Base-by-base conservation (phyloP, 2,329 filamentous ascomycete species). In the Dactylonectria estremocensis region DNA sequence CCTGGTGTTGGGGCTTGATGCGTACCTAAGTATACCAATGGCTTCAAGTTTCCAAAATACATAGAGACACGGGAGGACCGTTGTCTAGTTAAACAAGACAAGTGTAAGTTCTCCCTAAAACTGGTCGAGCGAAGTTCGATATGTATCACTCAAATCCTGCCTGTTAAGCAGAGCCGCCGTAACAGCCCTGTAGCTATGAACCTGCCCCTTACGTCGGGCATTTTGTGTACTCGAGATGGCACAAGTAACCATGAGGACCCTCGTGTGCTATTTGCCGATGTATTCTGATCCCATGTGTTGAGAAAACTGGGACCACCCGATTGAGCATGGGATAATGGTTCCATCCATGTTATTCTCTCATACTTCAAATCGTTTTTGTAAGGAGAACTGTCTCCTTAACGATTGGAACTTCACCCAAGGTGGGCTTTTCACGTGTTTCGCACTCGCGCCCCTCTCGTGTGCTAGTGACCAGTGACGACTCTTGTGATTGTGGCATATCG, bases 271-370 rank as follows among this genome's bases (percentile, higher is more conserved):
- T 53, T 33, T 11, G 20, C 35, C 6, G 22, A 53, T 16, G 14
- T 24, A 6, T 46, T 6, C 22, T 5, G 8, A 22, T 13, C 13
- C 22, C 35, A 5, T 16, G 35, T 16, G 40, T 18, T 14, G 2
- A n/a, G 5, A 48, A 14, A 28, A 10, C 6, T 9, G 18, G n/a
- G 46, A 49, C 28, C n/a, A 5, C 31, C 28, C 43, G 11, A n/a
- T 7, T 28, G 31, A 52, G 31, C 16, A 10, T 46, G 28, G 31
- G 16, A 61, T 24, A 35, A n/a, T 8, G 24, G 4, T 14, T 57
- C 68, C 60, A 61, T 69, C 71, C 68, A 74, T 35, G n/a, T 70
- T 64, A n/a, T 61, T 63, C n/a, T 74, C 72, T 71, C 40, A 74
- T 24, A 14, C 31, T n/a, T 18, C 16, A 8, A 45, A 31, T 46